These are phyloP conservation scores for Globisporangium orthogonon DNA, from an alignment of 352 stramenopile species.

Conservation along the genomic window DNA sequence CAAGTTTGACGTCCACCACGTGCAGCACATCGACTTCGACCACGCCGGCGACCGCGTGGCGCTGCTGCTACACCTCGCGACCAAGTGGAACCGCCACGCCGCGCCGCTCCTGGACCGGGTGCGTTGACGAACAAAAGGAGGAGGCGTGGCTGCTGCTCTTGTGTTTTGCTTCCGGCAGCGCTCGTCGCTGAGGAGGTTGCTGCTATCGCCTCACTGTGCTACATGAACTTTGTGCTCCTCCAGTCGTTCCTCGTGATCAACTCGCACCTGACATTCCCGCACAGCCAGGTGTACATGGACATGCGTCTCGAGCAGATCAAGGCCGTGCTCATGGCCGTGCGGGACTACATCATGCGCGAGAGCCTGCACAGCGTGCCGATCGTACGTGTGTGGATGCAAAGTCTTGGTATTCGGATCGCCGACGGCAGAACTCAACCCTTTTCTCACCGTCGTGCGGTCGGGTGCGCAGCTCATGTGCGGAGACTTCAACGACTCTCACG, in stretches of 20 bases:
- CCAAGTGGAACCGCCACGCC: constrained; percentile 62
- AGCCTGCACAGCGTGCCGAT: constrained; percentile 65
- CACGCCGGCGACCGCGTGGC: constrained; percentile 77
- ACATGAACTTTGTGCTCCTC: background rate
- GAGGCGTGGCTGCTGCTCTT: background rate
- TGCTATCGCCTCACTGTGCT: background rate
- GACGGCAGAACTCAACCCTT: background rate
- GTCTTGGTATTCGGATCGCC: background rate
- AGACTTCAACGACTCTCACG: constrained; percentile 86
- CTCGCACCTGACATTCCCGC: constrained; percentile 81
- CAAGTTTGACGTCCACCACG: constrained; percentile 76
- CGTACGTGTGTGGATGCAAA: constrained; percentile 15
- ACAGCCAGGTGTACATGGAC: constrained; percentile 73
- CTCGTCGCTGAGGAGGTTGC: background rate
- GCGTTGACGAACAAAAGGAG: constrained; percentile 1
- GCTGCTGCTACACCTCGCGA: constrained; percentile 76
- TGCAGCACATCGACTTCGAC: constrained; percentile 65
- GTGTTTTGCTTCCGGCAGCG: no score
- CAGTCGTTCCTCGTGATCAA: constrained; percentile 81
- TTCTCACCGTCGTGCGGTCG: background rate
- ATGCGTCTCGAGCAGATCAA: constrained; percentile 79
- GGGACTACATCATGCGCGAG: constrained; percentile 56
- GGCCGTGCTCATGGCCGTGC: constrained; percentile 60
- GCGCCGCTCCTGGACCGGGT: constrained; percentile 45
- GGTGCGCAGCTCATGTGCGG: constrained; percentile 54